Base-by-base conservation (phyloP, 768 basidiomycete species). In the Pisolithus tinctorius region DNA sequence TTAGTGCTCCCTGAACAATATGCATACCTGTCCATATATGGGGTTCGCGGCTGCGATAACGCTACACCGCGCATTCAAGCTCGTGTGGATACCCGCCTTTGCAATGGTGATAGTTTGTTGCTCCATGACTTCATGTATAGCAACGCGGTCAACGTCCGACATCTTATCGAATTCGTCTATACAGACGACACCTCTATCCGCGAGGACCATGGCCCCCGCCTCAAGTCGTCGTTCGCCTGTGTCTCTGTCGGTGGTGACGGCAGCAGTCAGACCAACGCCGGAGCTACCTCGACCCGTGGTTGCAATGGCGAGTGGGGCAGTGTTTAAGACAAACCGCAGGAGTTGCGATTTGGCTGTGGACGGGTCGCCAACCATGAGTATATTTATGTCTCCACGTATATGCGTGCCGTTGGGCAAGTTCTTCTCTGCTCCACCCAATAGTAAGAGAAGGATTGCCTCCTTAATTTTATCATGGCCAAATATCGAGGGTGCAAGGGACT, bases 81-180 rank as follows among this genome's bases (percentile, higher is more conserved):
- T 93, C 0, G 96, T 99, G 64, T 98, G 96, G 58, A 99, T 99
- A 52, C 96, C 96, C 11, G 96, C 96, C 63, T 99, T 99, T 45
- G 96, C 96, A 57, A 99, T 99, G 8, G 96, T 98, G 44, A 99
- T 95, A 0, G 96, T 99, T 66, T 99, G 96, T 68, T 97, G 95
- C 66, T 98, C 96, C 96, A 99, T 99, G 64, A 98, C 96, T 81
- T 99, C 96, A 71, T 99, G 96, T 61, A 99, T 99, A 31, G 96
- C 95, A 17, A 98, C 95, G 58, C 96, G 83, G 72, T 99, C 96
- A 58, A 98, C 80, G 64, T 99, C 96, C 26, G 92, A 94, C 96
- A 99, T 98, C 69, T 99, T 99, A 79, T 99, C 96, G 63, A 99
- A 99, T 71, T 99, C 96, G 69, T 99, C 96, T 60, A 99, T 98